These are phyloP conservation scores for Magnusiomyces suaveolens DNA, from an alignment of 1,139 yeast genomes.

Conservation along the genomic window DNA sequence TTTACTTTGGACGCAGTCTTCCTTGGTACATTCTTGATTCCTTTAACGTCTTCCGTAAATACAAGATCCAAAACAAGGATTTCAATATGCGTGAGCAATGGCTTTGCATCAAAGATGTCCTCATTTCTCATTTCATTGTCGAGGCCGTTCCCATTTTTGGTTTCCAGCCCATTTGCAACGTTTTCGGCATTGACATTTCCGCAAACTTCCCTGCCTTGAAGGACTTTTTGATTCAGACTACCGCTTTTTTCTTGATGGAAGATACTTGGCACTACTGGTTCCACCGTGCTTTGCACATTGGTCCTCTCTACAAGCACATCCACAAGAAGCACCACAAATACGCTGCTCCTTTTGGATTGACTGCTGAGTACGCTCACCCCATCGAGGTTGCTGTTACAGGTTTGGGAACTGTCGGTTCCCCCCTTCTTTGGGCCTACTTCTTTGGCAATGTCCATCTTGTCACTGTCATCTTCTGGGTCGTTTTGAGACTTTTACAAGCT, in stretches of 20 bases:
- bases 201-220: constrained; percentile 73
- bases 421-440: constrained; percentile 59
- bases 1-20: constrained; percentile 74
- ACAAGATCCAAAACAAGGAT: constrained; percentile 74
- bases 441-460: constrained; percentile 65
- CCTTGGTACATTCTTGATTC: constrained; percentile 79
- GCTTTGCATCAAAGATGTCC: constrained; percentile 79
- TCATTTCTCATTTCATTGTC: constrained; percentile 75
- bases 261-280: constrained; percentile 96
- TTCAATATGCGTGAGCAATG: constrained; percentile 69
- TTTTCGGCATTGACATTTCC: constrained; percentile 59
- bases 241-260: constrained; percentile 69
- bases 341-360: constrained; percentile 92
- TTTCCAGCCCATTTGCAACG: constrained; percentile 80
- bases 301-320: constrained; percentile 75
- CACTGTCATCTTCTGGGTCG: constrained; percentile 79
- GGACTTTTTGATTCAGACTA: constrained; percentile 54
- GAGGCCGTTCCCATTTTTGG: constrained; percentile 95
- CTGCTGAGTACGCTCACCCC: constrained; percentile 97
- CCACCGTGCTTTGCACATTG: constrained; percentile 80
- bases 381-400: constrained; percentile 84
- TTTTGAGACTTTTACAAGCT: constrained; percentile 81
- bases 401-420: constrained; percentile 89
- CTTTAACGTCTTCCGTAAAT: constrained; percentile 64
- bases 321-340: constrained; percentile 95